Evolutionary conservation across 495 filamentous ascomycete genomes (phyloP), one percentile per base, ranked within the genome.

Genomic region (Trichoderma asperelloides): DNA sequence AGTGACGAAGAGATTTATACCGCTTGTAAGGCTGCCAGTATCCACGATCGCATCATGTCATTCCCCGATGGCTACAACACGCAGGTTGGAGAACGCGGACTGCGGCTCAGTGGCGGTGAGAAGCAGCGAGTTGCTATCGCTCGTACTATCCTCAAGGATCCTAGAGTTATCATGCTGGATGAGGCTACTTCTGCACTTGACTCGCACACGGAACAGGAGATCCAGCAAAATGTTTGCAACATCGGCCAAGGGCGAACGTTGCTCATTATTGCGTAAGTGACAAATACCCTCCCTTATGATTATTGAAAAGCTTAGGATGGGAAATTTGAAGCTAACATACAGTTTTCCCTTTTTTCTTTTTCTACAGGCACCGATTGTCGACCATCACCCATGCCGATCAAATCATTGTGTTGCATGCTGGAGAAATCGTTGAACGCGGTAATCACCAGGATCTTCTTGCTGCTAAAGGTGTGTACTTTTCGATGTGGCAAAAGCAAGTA

Each of bases 81-180:
- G 41, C 93, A 91, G 76, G 95, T 98, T 27, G 95, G 95, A 70
- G 95, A 98, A 77, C 92, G 95, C 62, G 95, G 95, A 25, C 82
- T 98, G 15, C 88, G 94, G 9, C 85, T 98, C 11, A 96, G 91
- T 63, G 95, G 95, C 23, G 95, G 95, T 43, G 95, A 98, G 78
- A 97, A 97, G 77, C 95, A 98, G 77, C 90, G 95, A 39, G 92
- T 98, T 49, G 95, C 95, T 11, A 98, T 98, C 73, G 96, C 95
- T 60, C 89, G 95, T 51, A 97, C 95, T 15, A 96, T 98, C 67
- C 81, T 98, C 65, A 98, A 98, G 77, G 89, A 96, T 71, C 95
- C 95, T 21, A 90, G 90, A 45, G 93, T 98, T 69, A 97, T 98
- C 75, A 89, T 98, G 73, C 80, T 98, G 18, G 95, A 98, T 73